phyloP scores from a whole-genome alignment of 202 grass and related monocot species.

The Setaria italica region DNA sequence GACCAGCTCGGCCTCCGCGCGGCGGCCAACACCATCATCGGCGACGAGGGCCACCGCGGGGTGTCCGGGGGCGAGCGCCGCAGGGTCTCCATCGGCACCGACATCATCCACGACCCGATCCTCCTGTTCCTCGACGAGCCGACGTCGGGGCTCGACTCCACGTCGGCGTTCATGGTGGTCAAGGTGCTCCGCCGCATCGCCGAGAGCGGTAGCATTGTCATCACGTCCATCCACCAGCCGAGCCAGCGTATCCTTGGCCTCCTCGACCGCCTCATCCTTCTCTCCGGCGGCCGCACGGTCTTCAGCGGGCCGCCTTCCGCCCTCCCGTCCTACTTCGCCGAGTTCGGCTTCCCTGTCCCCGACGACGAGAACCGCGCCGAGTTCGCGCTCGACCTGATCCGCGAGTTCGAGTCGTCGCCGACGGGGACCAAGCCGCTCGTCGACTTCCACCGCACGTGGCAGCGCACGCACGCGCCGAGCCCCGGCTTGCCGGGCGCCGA shows the following conservation, averaged over 20 bases:
- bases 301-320: constrained; percentile 63
- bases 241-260: constrained; percentile 79
- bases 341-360: constrained; percentile 68
- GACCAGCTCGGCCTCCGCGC: constrained; percentile 83
- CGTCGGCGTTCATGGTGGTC: constrained; percentile 88
- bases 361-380: constrained; percentile 85
- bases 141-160: constrained; percentile 90
- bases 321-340: constrained; percentile 72
- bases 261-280: constrained; percentile 72
- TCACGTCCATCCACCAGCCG: constrained; percentile 92
- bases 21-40: constrained; percentile 81
- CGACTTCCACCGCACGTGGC: constrained; percentile 74
- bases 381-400: constrained; percentile 87
- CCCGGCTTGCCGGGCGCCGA: background rate
- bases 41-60: constrained; percentile 84
- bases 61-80: constrained; percentile 84
- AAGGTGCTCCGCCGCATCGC: constrained; percentile 88
- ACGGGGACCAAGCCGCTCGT: constrained; percentile 63
- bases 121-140: constrained; percentile 93
- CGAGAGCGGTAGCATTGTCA: constrained; percentile 82
- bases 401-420: constrained; percentile 69
- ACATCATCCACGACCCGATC: constrained; percentile 94
- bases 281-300: constrained; percentile 67
- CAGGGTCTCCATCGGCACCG: constrained; percentile 80
- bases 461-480: constrained; percentile 46